Evolutionary conservation across 164 flowering plant genomes (phyloP).

Genomic region (Aristolochia contorta): DNA sequence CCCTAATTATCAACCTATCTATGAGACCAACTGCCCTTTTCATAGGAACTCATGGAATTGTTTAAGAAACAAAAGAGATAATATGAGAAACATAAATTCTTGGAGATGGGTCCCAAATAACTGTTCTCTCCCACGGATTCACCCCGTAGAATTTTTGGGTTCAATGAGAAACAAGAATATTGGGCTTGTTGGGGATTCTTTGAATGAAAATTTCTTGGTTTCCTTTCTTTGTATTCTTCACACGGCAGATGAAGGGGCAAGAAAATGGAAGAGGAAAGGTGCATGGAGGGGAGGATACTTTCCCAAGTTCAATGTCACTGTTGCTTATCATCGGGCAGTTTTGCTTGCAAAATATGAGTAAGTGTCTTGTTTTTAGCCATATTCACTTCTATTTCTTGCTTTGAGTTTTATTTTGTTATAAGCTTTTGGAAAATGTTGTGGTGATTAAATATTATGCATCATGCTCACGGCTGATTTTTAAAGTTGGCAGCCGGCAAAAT

Average conservation of each 20-base stretch:
- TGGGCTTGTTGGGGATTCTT: slow-evolving; percentile 89
- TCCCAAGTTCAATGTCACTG: slow-evolving; percentile 81
- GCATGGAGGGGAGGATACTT: slow-evolving; percentile 96
- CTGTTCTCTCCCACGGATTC: slow-evolving; percentile 39
- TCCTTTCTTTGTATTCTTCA: slow-evolving; percentile 61
- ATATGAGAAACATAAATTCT: slow-evolving; percentile 71
- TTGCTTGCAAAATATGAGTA: slow-evolving; percentile 83
- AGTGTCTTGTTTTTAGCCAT: slow-evolving; percentile 10
- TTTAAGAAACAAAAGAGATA: slow-evolving; percentile 56
- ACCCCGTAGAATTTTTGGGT: slow-evolving; percentile 52
- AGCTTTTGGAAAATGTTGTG: background rate
- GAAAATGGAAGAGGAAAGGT: slow-evolving; percentile 89
- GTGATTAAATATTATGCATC: slow-evolving; percentile 10
- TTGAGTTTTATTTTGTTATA: background rate
- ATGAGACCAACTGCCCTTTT: slow-evolving; percentile 70
- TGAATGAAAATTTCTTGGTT: slow-evolving; percentile 85
- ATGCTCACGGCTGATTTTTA: slow-evolving; percentile 39
- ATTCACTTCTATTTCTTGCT: background rate
- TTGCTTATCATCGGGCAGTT: slow-evolving; percentile 92
- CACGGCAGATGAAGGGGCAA: slow-evolving; percentile 57
- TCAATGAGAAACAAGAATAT: slow-evolving; percentile 58
- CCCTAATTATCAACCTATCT: slow-evolving; percentile 37
- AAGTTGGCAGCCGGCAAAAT: slow-evolving; percentile 81
- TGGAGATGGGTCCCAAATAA: slow-evolving; percentile 77
- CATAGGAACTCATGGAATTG: slow-evolving; percentile 94